A percentile compares a stretch with the other conserved stretches of the same genome.
Conservation (phyloP, 2,329 filamentous ascomycete genomes). For the Colletotrichum caudatum region DNA sequence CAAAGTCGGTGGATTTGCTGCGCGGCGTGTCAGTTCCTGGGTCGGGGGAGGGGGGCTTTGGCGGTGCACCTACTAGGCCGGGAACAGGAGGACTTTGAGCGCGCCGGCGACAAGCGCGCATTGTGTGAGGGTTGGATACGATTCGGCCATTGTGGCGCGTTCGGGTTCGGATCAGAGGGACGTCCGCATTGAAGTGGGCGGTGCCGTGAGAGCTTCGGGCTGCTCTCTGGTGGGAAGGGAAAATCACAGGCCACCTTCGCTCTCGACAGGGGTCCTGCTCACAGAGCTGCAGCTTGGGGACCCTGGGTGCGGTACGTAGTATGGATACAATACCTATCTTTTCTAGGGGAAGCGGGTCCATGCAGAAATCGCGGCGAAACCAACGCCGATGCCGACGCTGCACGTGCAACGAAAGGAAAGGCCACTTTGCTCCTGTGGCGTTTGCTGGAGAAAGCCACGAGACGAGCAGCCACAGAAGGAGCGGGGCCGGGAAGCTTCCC, state of each 20-base stretch:
- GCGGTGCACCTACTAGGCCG: constrained; percentile 81
- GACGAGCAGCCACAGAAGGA: constrained; percentile 5
- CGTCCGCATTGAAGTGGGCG: constrained; percentile 41
- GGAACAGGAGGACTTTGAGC: constrained; percentile 92
- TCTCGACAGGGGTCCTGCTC: constrained; percentile 35
- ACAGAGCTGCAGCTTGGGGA: constrained; percentile 25
- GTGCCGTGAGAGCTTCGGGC: constrained; percentile 33
- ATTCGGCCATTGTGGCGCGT: constrained; percentile 74
- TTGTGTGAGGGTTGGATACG: constrained; percentile 89
- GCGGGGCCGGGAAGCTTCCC: constrained; percentile 1
- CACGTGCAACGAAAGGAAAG: neutral
- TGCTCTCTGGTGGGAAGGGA: constrained; percentile 12
- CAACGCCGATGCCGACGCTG: constrained; percentile 10
- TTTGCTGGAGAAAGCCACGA: constrained; percentile 1
- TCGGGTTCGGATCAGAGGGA: constrained; percentile 8
- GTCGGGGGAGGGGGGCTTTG: neutral
- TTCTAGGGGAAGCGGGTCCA: constrained; percentile 24
- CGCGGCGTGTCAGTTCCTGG: constrained; percentile 39
- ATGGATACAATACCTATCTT: neutral
- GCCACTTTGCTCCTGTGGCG: neutral
- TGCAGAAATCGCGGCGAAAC: constrained; percentile 40
- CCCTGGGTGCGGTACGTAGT: too few species aligned
- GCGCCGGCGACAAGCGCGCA: constrained; percentile 88
- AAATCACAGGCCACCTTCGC: constrained; percentile 38
- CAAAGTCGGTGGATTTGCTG: constrained; percentile 99